These are phyloP conservation scores for Sporothrix sp. DNA, from an alignment of 2,329 filamentous ascomycete genomes.

Conservation along the genomic window DNA sequence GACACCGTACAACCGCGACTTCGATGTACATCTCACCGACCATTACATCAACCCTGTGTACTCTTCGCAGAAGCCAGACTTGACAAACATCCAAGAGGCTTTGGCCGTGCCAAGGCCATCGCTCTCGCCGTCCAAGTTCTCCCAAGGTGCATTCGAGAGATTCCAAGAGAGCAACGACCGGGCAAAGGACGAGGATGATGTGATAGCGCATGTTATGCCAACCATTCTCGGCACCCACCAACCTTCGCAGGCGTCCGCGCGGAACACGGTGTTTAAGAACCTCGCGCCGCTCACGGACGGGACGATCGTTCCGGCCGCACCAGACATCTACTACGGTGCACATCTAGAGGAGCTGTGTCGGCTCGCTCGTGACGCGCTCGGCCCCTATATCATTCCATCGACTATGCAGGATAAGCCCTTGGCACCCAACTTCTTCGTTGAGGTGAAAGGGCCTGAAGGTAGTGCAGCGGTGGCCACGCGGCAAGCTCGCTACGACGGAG, in stretches of 20 bases:
- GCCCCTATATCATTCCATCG: conserved; percentile 25
- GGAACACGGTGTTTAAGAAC: conserved; percentile 27
- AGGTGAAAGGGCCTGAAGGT: conserved; percentile 29
- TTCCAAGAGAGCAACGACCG: conserved; percentile 23
- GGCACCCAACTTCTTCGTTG: conserved; percentile 33
- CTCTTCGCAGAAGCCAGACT: conserved; percentile 25
- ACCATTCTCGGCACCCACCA: conserved; percentile 21
- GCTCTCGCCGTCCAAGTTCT: no score
- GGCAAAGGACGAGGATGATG: conserved; percentile 27
- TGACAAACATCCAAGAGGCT: conserved; percentile 22
- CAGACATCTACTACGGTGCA: conserved; percentile 26
- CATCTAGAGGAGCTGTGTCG: conserved; percentile 20
- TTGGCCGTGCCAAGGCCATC: no score
- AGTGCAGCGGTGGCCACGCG: conserved; percentile 22
- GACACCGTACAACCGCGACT: conserved; percentile 25
- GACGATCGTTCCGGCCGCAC: conserved; percentile 23
- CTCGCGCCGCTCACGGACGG: conserved; percentile 27
- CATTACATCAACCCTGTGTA: conserved; percentile 23
- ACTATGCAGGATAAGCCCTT: conserved; percentile 24
- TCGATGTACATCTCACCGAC: conserved; percentile 30
- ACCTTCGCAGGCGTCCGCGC: conserved; percentile 20
- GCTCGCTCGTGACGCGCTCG: conserved; percentile 21
- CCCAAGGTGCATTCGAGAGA: conserved; percentile 17
- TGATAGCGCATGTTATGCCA: conserved; percentile 26
- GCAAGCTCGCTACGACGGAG: conserved; percentile 31